Conservation (phyloP, 139 green algal genomes). For the Astrephomene gubernaculifera region DNA sequence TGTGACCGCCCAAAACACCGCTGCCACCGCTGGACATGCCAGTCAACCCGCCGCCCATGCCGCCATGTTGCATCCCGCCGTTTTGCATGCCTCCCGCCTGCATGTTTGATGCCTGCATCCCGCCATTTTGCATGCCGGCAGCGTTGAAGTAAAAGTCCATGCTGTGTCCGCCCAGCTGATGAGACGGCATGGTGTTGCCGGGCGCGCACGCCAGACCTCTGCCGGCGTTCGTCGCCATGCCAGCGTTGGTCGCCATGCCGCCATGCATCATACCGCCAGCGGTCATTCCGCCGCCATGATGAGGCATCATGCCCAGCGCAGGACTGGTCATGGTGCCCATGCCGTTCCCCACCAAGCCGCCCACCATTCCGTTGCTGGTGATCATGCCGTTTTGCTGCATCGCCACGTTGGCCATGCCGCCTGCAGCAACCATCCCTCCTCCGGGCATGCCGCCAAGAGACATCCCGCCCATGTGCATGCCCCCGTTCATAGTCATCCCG, state of each 20-base stretch:
- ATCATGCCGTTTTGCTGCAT: not conserved
- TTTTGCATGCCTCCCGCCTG: too few relatives aligned
- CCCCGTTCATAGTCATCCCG: not conserved
- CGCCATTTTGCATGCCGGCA: too few relatives aligned
- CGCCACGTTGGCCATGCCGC: not conserved
- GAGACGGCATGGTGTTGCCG: not conserved
- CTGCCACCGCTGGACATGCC: not conserved
- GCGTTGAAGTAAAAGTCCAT: not conserved
- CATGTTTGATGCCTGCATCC: too few relatives aligned
- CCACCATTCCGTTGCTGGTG: not conserved
- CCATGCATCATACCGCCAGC: not conserved
- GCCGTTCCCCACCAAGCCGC: not conserved
- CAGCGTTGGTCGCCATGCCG: not conserved
- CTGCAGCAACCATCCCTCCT: not conserved
- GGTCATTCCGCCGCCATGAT: not conserved
- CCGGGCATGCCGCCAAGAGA: not conserved
- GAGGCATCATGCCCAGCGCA: not conserved
- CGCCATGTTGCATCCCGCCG: not conserved
- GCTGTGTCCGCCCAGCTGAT: not conserved
- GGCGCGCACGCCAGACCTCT: not conserved
- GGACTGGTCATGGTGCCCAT: not conserved
- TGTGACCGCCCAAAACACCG: not conserved
- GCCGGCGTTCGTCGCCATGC: not conserved
- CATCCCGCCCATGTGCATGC: not conserved
- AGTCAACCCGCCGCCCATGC: not conserved